Percentiles rank a stretch among this genome's conserved stretches.
These are phyloP conservation scores for Porodaedalea pini DNA, from an alignment of 1,284 basidiomycete genomes.

Conservation along the genomic window DNA sequence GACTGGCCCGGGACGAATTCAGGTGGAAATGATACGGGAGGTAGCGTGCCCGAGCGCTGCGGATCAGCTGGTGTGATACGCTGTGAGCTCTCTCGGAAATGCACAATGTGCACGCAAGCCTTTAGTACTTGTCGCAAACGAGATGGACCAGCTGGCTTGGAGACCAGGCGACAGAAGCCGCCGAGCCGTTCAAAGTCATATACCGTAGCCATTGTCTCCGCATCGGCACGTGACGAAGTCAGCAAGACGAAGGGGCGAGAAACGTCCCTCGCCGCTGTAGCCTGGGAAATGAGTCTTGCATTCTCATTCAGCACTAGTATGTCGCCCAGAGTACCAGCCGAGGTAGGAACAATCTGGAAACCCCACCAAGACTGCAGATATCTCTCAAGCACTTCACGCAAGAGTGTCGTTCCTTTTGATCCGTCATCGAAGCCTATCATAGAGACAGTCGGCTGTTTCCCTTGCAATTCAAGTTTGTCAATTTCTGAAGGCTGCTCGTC, in stretches of 20 bases:
- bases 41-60: constrained; percentile 2
- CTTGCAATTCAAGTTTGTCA: constrained; percentile 45
- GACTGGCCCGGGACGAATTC: constrained; percentile 5
- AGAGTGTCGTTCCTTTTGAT: constrained; percentile 67
- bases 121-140: constrained; percentile 68
- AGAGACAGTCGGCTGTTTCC: constrained; percentile 54
- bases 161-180: constrained; percentile 81
- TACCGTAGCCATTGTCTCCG: constrained; percentile 57
- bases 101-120: constrained; percentile 65
- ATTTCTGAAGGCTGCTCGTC: constrained; percentile 40
- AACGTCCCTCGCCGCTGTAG: constrained; percentile 56
- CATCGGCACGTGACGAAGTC: constrained; percentile 66
- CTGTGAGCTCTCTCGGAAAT: constrained; percentile 38
- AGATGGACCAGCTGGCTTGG: constrained; percentile 87
- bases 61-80: constrained; percentile 1
- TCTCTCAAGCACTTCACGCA: constrained; percentile 57
- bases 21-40: background rate
- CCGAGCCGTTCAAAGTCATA: constrained; percentile 76
- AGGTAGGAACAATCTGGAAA: constrained; percentile 51
- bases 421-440: constrained; percentile 71
- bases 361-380: constrained; percentile 81
- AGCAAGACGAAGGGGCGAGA: constrained; percentile 71
- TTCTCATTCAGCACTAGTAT: constrained; percentile 86
- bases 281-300: constrained; percentile 51
- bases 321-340: constrained; percentile 51